Conservation (phyloP, 768 basidiomycete species). For the Lyophyllum shimeji region DNA sequence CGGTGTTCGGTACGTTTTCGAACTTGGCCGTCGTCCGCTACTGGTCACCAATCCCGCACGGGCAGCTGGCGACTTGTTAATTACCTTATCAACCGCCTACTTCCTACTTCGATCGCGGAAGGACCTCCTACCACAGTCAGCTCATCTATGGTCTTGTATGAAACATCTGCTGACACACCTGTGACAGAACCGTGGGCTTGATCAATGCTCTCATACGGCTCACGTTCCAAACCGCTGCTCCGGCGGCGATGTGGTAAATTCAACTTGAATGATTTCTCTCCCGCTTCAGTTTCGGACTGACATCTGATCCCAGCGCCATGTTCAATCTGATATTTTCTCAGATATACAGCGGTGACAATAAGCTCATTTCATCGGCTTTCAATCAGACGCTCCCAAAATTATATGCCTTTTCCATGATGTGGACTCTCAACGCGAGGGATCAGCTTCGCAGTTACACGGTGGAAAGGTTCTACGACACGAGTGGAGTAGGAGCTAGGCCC, state of each 20-base stretch:
- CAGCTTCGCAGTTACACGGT: slow-evolving; percentile 17
- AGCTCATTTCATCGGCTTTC: slow-evolving; percentile 27
- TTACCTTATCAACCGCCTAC: slow-evolving; percentile 26
- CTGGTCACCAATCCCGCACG: background rate
- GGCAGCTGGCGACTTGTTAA: slow-evolving; percentile 28
- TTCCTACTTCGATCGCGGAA: slow-evolving; percentile 27
- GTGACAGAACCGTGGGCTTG: slow-evolving; percentile 23
- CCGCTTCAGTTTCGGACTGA: background rate
- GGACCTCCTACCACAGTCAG: slow-evolving; percentile 29
- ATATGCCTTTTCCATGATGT: slow-evolving; percentile 37
- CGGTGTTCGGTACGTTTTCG: slow-evolving; percentile 25
- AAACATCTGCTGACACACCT: background rate
- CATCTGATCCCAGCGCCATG: slow-evolving; percentile 23
- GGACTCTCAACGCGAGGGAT: slow-evolving; percentile 32
- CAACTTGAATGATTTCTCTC: background rate
- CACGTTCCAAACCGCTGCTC: slow-evolving; percentile 29
- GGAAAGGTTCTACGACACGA: slow-evolving; percentile 3
- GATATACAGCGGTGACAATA: slow-evolving; percentile 20
- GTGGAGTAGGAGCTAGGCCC: background rate
- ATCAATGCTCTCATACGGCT: slow-evolving; percentile 27
- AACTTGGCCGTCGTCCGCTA: background rate
- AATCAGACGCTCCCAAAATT: slow-evolving; percentile 31
- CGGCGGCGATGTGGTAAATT: slow-evolving; percentile 19
- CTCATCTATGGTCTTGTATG: background rate
- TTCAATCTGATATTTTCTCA: slow-evolving; percentile 35